Base-by-base conservation (phyloP, 306 rosid species). In the Vigna unguiculata region DNA sequence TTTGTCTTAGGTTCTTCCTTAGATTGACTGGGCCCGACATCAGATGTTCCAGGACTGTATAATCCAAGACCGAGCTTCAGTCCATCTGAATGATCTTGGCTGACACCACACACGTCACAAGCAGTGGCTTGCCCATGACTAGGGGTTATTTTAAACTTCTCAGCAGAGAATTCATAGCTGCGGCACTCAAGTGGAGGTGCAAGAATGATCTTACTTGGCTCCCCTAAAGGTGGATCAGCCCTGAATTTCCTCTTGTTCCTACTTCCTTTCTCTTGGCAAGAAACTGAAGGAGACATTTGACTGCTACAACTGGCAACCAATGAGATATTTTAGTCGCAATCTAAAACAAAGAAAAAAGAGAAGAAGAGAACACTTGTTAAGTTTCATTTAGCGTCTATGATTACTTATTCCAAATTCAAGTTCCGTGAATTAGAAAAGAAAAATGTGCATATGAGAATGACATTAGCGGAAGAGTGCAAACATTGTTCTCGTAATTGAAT, bases 171-270 rank as follows among this genome's bases (percentile, higher is more conserved):
- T 82, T 90, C 93, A 79, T 90, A 92, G 80, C 87, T 78, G 51
- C 87, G 59, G 75, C 87, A 87, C 59, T 86, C 91, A 9, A 73
- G 83, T 79, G 76, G 97, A 80, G 93, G 79, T 13, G 85, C 82
- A 63, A 85, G 80, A 46, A 79, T 30, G 41, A 73, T 82, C 86
- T 93, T 87, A 83, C 48, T 85, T 4, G 74, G 78, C 53, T 89
- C 96, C 69, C 86, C 87, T 71, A 83, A 57, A 72, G 91, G 93
- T 1, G 89, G 91, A 82, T 93, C 97, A 43, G 92, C 90, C 80
- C 96, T 87, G 84, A 87, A 93, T 81, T 93, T 93, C 87, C 97
- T 88, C 86, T 93, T 93, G 76, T 90, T 93, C 83, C 93, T 86
- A 76, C 97, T 90, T 21, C 91, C 91, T 80, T 90, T 92, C 72